Evolutionary conservation across 1,139 yeast genomes (phyloP).

Genomic region (Debaryomyces subglobosus): DNA sequence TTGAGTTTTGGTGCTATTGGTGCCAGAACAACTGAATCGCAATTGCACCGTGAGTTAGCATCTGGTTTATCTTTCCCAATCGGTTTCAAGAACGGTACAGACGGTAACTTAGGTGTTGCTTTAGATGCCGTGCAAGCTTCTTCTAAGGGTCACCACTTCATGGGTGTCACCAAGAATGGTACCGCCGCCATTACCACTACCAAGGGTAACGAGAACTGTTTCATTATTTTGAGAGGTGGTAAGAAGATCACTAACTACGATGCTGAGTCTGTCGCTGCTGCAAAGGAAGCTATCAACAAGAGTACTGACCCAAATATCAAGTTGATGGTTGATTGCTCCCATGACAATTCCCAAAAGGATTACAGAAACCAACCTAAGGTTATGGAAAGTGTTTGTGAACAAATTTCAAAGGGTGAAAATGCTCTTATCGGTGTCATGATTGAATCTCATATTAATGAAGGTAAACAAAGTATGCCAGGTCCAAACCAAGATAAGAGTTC

Average conservation of each 20-base stretch:
- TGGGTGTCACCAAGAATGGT: slow-evolving; percentile 97
- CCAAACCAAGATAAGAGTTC: slow-evolving; percentile 61
- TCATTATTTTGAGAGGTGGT: slow-evolving; percentile 94
- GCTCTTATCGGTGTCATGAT: slow-evolving; percentile 92
- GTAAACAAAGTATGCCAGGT: slow-evolving; percentile 81
- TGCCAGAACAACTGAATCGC: slow-evolving; percentile 98
- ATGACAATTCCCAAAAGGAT: slow-evolving; percentile 94
- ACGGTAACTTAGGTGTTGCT: slow-evolving; percentile 91
- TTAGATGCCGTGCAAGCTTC: slow-evolving; percentile 94
- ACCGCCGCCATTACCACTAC: slow-evolving; percentile 95
- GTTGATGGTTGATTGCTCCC: slow-evolving; percentile 95
- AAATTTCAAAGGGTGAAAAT: slow-evolving; percentile 78
- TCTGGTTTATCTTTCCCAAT: slow-evolving; percentile 97
- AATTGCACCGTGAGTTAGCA: slow-evolving; percentile 94
- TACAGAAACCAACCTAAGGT: slow-evolving; percentile 94
- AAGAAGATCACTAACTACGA: slow-evolving; percentile 92
- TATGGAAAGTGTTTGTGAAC: slow-evolving; percentile 75
- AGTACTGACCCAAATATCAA: slow-evolving; percentile 48
- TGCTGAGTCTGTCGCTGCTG: slow-evolving; percentile 71
- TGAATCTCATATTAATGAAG: slow-evolving; percentile 90
- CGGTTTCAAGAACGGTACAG: slow-evolving; percentile 98
- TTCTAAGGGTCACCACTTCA: slow-evolving; percentile 88
- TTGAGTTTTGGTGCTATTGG: slow-evolving; percentile 97
- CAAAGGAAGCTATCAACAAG: slow-evolving; percentile 55
- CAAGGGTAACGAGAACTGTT: slow-evolving; percentile 87